phyloP scores from a whole-genome alignment of 2,329 filamentous ascomycete species.

The Purpureocillium lavendulum region DNA sequence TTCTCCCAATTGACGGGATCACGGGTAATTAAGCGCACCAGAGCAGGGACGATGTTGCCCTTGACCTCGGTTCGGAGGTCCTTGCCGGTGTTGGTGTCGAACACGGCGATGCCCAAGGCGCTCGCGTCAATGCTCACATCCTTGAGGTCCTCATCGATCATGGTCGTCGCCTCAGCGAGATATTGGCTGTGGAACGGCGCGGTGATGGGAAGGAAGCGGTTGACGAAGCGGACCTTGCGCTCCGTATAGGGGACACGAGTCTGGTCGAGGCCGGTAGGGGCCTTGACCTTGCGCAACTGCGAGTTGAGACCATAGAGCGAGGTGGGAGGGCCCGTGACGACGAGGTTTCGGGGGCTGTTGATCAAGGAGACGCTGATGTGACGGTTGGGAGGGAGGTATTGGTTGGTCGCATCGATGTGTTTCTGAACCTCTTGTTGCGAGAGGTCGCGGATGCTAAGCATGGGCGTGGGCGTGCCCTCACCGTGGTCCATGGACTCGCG shows the following conservation, averaged over 20 bases:
- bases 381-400: constrained; percentile 85
- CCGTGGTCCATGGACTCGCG: constrained; percentile 91
- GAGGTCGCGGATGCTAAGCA: constrained; percentile 95
- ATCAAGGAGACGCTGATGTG: constrained; percentile 93
- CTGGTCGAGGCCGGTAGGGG: constrained; percentile 93
- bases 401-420: constrained; percentile 93
- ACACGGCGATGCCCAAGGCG: constrained; percentile 76
- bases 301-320: constrained; percentile 95
- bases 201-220: constrained; percentile 94
- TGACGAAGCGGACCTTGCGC: constrained; percentile 92
- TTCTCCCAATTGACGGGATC: constrained; percentile 95
- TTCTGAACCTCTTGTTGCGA: constrained; percentile 83
- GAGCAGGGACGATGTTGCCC: constrained; percentile 74
- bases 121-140: constrained; percentile 67
- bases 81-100: constrained; percentile 79
- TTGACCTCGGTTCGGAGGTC: constrained; percentile 65
- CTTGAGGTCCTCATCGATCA: constrained; percentile 82
- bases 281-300: constrained; percentile 92
- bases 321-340: constrained; percentile 91
- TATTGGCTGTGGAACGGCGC: constrained; percentile 98
- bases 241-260: constrained; percentile 90
- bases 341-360: constrained; percentile 95
- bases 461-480: constrained; percentile 91
- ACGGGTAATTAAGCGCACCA: constrained; percentile 88
- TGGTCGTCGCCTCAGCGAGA: constrained; percentile 68